phyloP scores from a whole-genome alignment of 345 rosid genomes.

The Citrus trifoliata region DNA sequence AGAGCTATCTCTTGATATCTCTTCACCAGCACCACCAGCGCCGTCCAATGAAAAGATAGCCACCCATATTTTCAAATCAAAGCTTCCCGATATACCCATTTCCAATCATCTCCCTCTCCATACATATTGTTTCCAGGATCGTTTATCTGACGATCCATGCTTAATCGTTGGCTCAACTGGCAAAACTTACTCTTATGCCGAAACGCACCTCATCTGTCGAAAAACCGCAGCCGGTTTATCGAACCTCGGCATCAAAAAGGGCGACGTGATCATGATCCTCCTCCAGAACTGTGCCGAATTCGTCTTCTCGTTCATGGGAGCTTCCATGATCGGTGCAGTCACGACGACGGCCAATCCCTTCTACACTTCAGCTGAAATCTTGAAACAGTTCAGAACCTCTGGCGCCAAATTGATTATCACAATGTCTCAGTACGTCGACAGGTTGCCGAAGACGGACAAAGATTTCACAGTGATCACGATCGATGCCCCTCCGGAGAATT shows the following conservation, averaged over 20 bases:
- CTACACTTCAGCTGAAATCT: conserved; percentile 64
- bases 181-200: conserved; percentile 40
- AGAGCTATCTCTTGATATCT: conserved; percentile 1
- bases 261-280: conserved; percentile 85
- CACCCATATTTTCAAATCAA: conserved; percentile 63
- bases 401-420: conserved; percentile 66
- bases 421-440: conserved; percentile 62
- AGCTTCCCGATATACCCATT: conserved; percentile 70
- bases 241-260: conserved; percentile 52
- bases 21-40: neutral
- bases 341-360: conserved; percentile 87
- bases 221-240: conserved; percentile 61
- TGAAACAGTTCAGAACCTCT: conserved; percentile 56
- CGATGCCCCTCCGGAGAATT: conserved; percentile 63
- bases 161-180: conserved; percentile 60
- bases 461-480: conserved; percentile 53
- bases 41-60: neutral
- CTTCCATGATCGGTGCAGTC: conserved; percentile 83
- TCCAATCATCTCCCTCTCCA: conserved; percentile 78
- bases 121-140: conserved; percentile 60
- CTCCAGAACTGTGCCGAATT: conserved; percentile 84
- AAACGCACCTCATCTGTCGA: conserved; percentile 46
- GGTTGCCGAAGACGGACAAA: conserved; percentile 38
- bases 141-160: conserved; percentile 48
- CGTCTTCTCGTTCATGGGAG: conserved; percentile 81